Evolutionary conservation across 331 rosid genomes (phyloP).

Genomic region (Erythrophleum ivorense): DNA sequence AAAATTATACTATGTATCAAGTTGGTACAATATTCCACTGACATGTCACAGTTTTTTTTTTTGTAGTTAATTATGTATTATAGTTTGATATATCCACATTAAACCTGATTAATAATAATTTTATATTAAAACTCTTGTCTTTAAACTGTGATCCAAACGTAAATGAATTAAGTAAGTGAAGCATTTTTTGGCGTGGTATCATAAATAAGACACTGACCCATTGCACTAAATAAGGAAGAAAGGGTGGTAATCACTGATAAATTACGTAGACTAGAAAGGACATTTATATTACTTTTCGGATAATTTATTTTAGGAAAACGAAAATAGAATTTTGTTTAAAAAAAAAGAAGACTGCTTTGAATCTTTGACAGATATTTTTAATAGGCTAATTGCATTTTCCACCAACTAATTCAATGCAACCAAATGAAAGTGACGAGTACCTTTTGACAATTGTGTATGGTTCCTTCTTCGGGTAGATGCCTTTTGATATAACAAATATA

Average conservation of each 20-base stretch:
- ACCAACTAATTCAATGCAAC: background rate
- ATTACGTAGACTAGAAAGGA: background rate
- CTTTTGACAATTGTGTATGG: conserved; percentile 11
- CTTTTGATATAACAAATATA: background rate
- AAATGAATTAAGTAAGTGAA: background rate
- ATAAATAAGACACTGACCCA: background rate
- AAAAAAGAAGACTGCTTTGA: background rate
- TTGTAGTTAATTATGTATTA: background rate
- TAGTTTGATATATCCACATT: background rate
- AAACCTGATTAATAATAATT: background rate
- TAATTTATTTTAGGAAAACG: background rate
- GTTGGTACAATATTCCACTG: too few relatives aligned
- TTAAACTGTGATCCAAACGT: background rate
- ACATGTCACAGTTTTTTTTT: background rate
- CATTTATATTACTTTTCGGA: background rate
- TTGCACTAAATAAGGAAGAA: background rate
- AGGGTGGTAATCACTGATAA: background rate
- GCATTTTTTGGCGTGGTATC: background rate
- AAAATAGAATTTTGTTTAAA: background rate
- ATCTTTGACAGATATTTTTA: background rate
- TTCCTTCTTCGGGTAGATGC: background rate
- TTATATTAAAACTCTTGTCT: background rate
- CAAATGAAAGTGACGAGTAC: background rate
- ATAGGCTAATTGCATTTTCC: background rate
- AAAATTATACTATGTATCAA: too few relatives aligned